Evolutionary conservation across 2,329 filamentous ascomycete genomes (phyloP), one percentile per base, ranked within the genome.

Genomic region (Pseudocercospora macadamiae): DNA sequence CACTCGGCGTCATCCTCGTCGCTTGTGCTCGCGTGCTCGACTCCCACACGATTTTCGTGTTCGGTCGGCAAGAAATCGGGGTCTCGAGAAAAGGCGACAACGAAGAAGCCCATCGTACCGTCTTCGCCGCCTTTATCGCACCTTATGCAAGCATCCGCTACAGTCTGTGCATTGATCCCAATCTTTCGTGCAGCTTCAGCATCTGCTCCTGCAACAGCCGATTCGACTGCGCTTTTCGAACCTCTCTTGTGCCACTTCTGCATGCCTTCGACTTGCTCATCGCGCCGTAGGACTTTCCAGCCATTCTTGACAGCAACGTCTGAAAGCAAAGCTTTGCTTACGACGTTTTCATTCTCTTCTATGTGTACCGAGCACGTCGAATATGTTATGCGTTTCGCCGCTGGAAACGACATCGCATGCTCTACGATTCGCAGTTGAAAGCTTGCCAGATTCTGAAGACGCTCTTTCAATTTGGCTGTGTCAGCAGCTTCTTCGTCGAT

Each of bases 101-200:
- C 90, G 68, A 99, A 99, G 75, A 99, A 97, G 0, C 95, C 93
- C 84, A 97, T 96, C 0, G 93, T 90, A 0, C 92, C 91, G 63
- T 89, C 85, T 8, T 87, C 87, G 66, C 93, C 91, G 23, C 86
- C 89, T 67, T 93, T 90, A 73, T 89, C 88, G 28, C 91, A 90
- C 59, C 93, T 82, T 56, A 97, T 88, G 70, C 92, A 96, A 2
- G 83, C 89, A 23, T 93, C 87, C 4, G 87, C 84, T 1, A 90
- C 73, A 34, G 68, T 69, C 34, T 37, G 55, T 54, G 69, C 44
- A 54, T 59, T 19, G 7, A 51, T 61, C 55, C 55, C 61, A 26
- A 55, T 48, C 23, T 30, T 53, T 2, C n/a, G 48, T 21, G 4
- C 32, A 32, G 54, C 36, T 45, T 25, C 34, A 14, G 4, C 28